These are phyloP conservation scores for Cladophialophora carrionii DNA, from an alignment of 2,329 filamentous ascomycete species.

Conservation along the genomic window DNA sequence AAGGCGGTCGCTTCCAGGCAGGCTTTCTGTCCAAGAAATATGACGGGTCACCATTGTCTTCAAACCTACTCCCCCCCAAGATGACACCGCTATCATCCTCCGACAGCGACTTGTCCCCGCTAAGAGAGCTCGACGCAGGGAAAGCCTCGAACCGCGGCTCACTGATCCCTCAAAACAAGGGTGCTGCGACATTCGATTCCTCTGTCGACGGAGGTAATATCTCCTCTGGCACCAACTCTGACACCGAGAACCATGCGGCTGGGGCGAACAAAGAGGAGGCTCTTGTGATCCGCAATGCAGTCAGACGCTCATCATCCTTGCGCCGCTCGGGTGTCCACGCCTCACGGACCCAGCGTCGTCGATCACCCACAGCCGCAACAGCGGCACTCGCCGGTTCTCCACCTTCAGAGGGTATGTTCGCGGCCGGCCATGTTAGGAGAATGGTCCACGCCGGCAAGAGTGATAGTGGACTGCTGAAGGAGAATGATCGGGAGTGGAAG, in stretches of 20 bases:
- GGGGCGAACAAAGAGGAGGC: conserved; percentile 53
- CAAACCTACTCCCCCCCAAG: conserved; percentile 55
- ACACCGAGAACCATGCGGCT: conserved; percentile 51
- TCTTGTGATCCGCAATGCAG: conserved; percentile 59
- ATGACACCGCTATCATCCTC: conserved; percentile 61
- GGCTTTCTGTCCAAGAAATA: conserved; percentile 79
- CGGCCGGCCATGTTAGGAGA: conserved; percentile 65
- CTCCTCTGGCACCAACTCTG: conserved; percentile 46
- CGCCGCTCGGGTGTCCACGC: conserved; percentile 47
- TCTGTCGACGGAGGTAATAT: conserved; percentile 42
- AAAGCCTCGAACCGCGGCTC: conserved; percentile 55
- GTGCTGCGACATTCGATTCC: conserved; percentile 42
- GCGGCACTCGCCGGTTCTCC: conserved; percentile 51
- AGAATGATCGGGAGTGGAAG: conserved; percentile 53
- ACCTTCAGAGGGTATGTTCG: conserved; percentile 63
- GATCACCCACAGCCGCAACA: conserved; percentile 58
- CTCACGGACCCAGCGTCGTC: conserved; percentile 48
- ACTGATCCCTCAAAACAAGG: conserved; percentile 42
- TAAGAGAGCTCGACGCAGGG: conserved; percentile 57
- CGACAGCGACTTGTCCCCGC: conserved; percentile 59
- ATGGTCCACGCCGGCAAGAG: conserved; percentile 60
- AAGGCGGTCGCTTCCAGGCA: conserved; percentile 79
- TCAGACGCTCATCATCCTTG: conserved; percentile 58
- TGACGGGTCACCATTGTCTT: conserved; percentile 60
- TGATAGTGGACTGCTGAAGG: conserved; percentile 50